Percentiles rank a stretch among this genome's conserved stretches.
phyloP scores from a whole-genome alignment of 345 rosid genomes.

The Pistacia integerrima region DNA sequence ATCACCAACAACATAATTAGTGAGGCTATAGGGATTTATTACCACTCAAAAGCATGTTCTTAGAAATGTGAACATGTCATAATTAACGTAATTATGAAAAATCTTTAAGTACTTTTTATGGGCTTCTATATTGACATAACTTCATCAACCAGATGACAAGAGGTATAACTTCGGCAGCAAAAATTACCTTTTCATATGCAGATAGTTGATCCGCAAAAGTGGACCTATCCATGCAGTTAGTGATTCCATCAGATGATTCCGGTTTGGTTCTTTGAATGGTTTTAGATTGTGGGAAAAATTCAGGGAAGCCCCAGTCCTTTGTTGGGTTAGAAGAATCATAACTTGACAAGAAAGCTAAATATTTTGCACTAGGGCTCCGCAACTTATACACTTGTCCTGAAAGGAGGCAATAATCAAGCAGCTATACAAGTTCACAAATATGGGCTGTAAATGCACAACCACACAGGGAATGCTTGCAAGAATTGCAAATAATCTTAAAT shows the following conservation, averaged over 20 bases:
- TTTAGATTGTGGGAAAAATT: conserved; percentile 34
- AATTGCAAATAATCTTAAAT: neutral
- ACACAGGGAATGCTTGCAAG: neutral
- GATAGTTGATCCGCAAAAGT: conserved; percentile 32
- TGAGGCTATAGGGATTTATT: neutral
- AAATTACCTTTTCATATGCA: conserved; percentile 56
- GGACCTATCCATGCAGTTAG: conserved; percentile 20
- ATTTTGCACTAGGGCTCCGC: conserved; percentile 67
- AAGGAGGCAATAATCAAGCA: conserved; percentile 14
- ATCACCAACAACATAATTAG: neutral
- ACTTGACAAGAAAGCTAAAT: conserved; percentile 66
- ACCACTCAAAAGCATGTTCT: neutral
- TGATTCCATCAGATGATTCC: conserved; percentile 34
- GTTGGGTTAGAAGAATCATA: conserved; percentile 91
- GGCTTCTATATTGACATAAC: neutral
- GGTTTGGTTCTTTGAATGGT: conserved; percentile 31
- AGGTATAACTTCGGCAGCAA: neutral
- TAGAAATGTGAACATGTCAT: neutral
- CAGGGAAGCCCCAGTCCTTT: conserved; percentile 84
- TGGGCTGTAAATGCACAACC: neutral
- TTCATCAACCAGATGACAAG: neutral
- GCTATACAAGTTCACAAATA: conserved; percentile 9
- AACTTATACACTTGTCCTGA: conserved; percentile 87
- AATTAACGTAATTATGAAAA: neutral
- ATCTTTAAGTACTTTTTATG: neutral